Base-by-base conservation (phyloP, 805 yeast species). In the Sugiyamaella smithiae region DNA sequence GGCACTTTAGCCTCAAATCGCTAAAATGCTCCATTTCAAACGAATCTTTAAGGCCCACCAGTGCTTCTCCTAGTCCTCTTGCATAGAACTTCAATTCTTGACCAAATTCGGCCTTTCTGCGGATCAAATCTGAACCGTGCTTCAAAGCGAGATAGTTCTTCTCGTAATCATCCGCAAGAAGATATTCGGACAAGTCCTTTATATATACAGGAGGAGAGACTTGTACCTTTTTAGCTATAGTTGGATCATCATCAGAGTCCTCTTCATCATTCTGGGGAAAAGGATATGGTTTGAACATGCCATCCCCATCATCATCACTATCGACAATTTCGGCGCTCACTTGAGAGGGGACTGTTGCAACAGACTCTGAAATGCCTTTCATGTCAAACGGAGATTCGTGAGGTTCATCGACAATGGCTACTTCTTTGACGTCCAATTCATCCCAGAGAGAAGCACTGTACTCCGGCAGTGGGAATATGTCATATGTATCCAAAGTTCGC, bases 121-220 rank as follows among this genome's bases (percentile, higher is more conserved):
- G 66, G 1, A 90, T 75, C 36, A 91, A 70, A 9, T 77, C 73
- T 0, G 87, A 77, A 0, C 82, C 85, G 6, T 63, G 56, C 3
- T 57, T 57, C n/a, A 81, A 68, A 0, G 85, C 85, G 2, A 72
- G 49, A 56, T 57, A 69, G 52, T 57, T 79, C 70, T 69, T 78
- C 54, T 71, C 82, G 56, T 60, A 79, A 11, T 74, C 80, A 41
- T 67, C 72, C 1, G 73, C 70, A 8, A 69, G 67, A 14, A 85
- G 69, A 56, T 83, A 85, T 11, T 69, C 65, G 3, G 88, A 58
- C 17, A 90, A 67, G 52, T 88, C 96, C 54, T 85, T 82, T 33
- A 91, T 66, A 57, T 88, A 91, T 1, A 87, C 72, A 0, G 88
- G 89, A 1, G 68, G 64, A 0, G 73, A 60, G 0, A 78, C 69